phyloP scores from a whole-genome alignment of 371 early-diverging fungal genomes.

The Funneliformis caledonium region DNA sequence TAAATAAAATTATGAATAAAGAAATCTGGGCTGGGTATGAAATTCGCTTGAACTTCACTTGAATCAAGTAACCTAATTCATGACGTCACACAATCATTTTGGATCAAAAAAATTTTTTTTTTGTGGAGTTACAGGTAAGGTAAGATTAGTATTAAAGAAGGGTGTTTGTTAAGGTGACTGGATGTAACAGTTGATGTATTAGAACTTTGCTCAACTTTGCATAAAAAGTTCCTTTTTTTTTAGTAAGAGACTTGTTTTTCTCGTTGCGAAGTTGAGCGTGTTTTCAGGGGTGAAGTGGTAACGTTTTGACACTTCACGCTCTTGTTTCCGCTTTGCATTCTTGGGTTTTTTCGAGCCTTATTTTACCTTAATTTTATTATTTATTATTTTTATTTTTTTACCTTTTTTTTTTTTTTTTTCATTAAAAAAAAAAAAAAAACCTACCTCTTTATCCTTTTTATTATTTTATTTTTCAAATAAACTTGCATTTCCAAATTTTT shows the following conservation, averaged over 20 bases:
- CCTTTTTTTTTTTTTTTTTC: background rate
- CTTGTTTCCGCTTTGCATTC: conserved; percentile 25
- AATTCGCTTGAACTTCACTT: background rate
- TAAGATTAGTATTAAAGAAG: background rate
- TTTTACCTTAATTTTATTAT: background rate
- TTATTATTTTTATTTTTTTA: background rate
- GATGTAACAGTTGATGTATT: background rate
- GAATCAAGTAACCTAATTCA: background rate
- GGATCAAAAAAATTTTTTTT: background rate
- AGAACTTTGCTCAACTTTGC: conserved; percentile 4
- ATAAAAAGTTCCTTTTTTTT: conserved; percentile 25
- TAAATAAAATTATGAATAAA: too few species aligned
- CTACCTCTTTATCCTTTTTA: background rate
- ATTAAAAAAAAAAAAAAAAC: background rate
- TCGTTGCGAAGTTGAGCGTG: conserved; percentile 31
- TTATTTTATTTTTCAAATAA: background rate
- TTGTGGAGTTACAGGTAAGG: too few species aligned
- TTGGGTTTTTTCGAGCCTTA: conserved; percentile 9
- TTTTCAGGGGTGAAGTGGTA: conserved; percentile 36
- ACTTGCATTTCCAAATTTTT: background rate
- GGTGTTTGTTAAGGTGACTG: background rate
- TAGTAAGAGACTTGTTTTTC: conserved; percentile 9
- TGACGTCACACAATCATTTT: background rate
- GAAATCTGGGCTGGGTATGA: background rate
- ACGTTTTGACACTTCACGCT: conserved; percentile 37